These are phyloP conservation scores for Ogataea philodendri DNA, from an alignment of 805 yeast species.

Conservation along the genomic window DNA sequence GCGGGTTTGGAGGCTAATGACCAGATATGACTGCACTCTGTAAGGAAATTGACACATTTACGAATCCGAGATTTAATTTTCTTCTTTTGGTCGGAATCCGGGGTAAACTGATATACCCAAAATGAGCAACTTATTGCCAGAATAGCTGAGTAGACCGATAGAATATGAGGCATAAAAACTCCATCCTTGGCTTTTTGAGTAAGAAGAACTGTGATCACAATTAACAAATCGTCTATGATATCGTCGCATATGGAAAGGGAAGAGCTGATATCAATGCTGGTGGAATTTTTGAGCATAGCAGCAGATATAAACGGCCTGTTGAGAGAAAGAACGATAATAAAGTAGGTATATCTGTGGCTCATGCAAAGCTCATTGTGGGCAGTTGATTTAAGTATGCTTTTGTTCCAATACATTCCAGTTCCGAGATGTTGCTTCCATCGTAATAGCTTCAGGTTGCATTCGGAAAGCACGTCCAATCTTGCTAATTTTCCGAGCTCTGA, in stretches of 20 bases:
- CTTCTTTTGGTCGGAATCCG: slow-evolving; percentile 1
- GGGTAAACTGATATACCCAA: slow-evolving; percentile 6
- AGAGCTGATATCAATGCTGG: slow-evolving; percentile 4
- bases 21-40: slow-evolving; percentile 13
- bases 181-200: slow-evolving; percentile 35
- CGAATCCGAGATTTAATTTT: slow-evolving; percentile 2
- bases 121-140: slow-evolving; percentile 43
- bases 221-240: slow-evolving; percentile 43
- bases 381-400: slow-evolving; percentile 37
- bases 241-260: slow-evolving; percentile 34
- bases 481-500: slow-evolving; percentile 7
- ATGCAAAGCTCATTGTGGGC: slow-evolving; percentile 55
- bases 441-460: slow-evolving; percentile 49
- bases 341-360: slow-evolving; percentile 54
- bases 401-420: slow-evolving; percentile 49
- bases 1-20: slow-evolving; percentile 14
- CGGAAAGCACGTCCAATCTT: slow-evolving; percentile 20
- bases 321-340: slow-evolving; percentile 51
- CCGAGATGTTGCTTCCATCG: slow-evolving; percentile 53
- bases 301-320: slow-evolving; percentile 48
- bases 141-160: slow-evolving; percentile 46
- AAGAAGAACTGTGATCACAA: slow-evolving; percentile 38
- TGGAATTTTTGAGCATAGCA: slow-evolving; percentile 14
- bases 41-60: slow-evolving; percentile 6
- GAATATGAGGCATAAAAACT: slow-evolving; percentile 41